Base-by-base conservation (phyloP, 1,284 basidiomycete species). In the Cutaneotrichosporon curvatum region DNA sequence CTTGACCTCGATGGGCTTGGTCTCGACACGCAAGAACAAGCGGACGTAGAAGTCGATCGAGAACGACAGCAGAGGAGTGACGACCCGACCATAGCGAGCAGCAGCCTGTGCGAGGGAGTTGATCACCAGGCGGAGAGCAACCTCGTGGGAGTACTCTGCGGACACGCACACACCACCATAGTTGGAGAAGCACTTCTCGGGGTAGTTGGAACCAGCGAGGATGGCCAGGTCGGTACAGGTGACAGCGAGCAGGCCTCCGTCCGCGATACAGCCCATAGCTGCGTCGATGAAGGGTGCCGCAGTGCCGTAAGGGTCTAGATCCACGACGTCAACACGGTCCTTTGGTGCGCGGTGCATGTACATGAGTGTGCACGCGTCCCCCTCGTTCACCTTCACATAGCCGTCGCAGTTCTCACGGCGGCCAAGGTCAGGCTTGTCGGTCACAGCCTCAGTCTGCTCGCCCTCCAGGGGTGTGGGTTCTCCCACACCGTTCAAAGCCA, bases 1-100 rank as follows among this genome's bases (percentile, higher is more conserved):
- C 72, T 99, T 98, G 30, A 94, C 91, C 66, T 91, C 83, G n/a
- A 83, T 73, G 0, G 90, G 83, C 1, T 82, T 77, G 0, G 82
- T 79, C 54, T 81, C 75, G 4, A 99, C 76, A 14, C 84, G 81
- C 10, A 97, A 81, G 63, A 97, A 99, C 14, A 97, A 68, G 7
- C 95, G 84, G 21, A 96, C 83, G 68, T 99, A 98, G 67, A 98
- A 99, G 66, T 98, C 95, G 65, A 99, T 96, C 11, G 89, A 94
- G 31, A 99, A 77, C 0, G 85, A 91, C 7, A 97, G 70, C n/a
- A 96, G 73, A 2, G 94, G 94, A 56, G 87, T 81, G 55, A 98
- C 89, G 63, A 83, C 86, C 38, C 90, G 82, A 0, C 94, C 92
- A 63, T 98, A 98, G 58, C 90, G 79, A 15, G 86, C 82, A 0